Conservation (phyloP, 768 basidiomycete genomes). For the Kwoniella heveanensis region DNA sequence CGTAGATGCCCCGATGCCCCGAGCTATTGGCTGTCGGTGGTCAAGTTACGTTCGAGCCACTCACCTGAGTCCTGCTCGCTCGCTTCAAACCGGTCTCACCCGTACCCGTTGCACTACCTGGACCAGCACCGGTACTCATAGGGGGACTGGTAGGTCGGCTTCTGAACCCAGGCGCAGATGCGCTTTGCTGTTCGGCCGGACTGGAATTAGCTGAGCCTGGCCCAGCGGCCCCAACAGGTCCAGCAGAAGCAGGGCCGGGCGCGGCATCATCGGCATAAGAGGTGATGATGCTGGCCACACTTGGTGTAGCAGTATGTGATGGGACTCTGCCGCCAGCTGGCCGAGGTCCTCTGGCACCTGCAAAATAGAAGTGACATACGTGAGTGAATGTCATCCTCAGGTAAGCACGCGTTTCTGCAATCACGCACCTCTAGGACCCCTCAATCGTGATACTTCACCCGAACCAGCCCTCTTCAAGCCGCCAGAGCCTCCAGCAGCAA, state of each 20-base stretch:
- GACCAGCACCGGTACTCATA: slow-evolving; percentile 15
- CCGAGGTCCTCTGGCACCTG: slow-evolving; percentile 43
- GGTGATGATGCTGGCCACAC: slow-evolving; percentile 13
- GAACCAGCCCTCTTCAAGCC: slow-evolving; percentile 39
- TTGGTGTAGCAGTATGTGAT: slow-evolving; percentile 19
- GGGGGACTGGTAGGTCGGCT: slow-evolving; percentile 21
- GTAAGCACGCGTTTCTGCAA: too few relatives aligned
- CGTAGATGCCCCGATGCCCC: too few relatives aligned
- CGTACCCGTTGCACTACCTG: slow-evolving; percentile 1
- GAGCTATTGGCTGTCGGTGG: too few relatives aligned
- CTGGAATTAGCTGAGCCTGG: neutral
- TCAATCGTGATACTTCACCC: slow-evolving; percentile 37
- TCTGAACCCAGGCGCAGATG: slow-evolving; percentile 11
- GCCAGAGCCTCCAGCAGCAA: slow-evolving; percentile 6
- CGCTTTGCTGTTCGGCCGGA: neutral
- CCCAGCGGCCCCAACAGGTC: neutral
- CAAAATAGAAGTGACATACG: too few relatives aligned
- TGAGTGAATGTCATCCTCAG: too few relatives aligned
- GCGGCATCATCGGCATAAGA: slow-evolving; percentile 10
- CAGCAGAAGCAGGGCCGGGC: neutral
- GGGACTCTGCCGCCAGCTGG: slow-evolving; percentile 38
- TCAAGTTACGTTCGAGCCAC: too few relatives aligned
- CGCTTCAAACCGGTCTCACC: slow-evolving; percentile 19
- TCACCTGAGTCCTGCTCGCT: slow-evolving; percentile 16
- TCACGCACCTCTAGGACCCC: slow-evolving; percentile 43